Evolutionary conservation across 768 basidiomycete species (phyloP).

Genomic region (Mycena floridula): DNA sequence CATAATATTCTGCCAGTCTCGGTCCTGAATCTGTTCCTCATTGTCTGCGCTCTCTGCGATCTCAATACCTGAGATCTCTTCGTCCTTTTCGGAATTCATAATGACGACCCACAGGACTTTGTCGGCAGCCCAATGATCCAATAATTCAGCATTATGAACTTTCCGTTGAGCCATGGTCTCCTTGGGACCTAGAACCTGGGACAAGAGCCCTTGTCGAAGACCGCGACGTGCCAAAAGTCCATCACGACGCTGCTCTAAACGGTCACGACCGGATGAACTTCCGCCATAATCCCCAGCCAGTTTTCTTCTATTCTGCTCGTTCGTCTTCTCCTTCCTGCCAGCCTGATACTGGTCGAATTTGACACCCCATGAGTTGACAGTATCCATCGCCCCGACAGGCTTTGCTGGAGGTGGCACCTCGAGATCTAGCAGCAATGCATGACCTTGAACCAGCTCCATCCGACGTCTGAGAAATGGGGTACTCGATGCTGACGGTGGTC

Average conservation of each 20-base stretch:
- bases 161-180: constrained; percentile 1
- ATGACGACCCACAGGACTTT: constrained; percentile 3
- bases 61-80: constrained; percentile 1
- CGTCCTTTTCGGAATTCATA: constrained; percentile 4
- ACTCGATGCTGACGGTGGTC: too few species aligned
- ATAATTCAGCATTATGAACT: constrained; percentile 1
- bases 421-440: constrained; percentile 11
- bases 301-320: constrained; percentile 8
- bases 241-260: not conserved
- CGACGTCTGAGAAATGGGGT: constrained; percentile 5
- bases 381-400: constrained; percentile 16
- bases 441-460: constrained; percentile 12
- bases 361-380: constrained; percentile 12
- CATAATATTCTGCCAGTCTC: not conserved
- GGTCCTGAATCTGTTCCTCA: constrained; percentile 1
- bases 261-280: not conserved
- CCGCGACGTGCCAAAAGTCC: not conserved
- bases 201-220: not conserved
- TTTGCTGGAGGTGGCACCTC: constrained; percentile 15
- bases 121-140: constrained; percentile 2
- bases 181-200: not conserved
- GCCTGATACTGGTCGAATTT: constrained; percentile 11
- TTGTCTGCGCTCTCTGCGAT: constrained; percentile 1
- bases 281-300: not conserved
- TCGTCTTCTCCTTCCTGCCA: constrained; percentile 8